Base-by-base conservation (phyloP, 192 early-diverging fungal genomes). In the Backusella tarrabulga region DNA sequence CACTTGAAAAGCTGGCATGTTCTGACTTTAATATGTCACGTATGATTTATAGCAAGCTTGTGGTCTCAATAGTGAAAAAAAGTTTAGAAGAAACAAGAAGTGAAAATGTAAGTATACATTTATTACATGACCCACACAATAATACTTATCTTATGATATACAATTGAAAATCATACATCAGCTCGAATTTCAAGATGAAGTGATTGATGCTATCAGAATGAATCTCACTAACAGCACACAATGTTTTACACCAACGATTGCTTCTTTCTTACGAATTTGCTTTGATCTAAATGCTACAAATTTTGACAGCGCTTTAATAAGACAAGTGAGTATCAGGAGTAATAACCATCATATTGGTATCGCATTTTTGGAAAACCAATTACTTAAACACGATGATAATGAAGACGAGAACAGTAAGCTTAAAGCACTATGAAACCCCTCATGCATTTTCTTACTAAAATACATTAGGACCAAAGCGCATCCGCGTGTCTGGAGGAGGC, bases 11-110 rank as follows among this genome's bases (percentile, higher is more conserved):
- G 0, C 78, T 95, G 9, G 89, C 87, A 4, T 72, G 81, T 42
- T 67, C 79, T 52, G 93, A 95, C 84, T 77, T 82, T 1, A 90
- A 92, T 32, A 86, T 93, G 29, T 83, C 90, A 29, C 87, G 87
- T 26, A 78, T 84, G 67, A 56, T 87, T 1, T 86, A 85, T 56
- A 79, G 83, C 14, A 80, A 71, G 4, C 32, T 89, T 15, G 79
- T 87, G 9, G 82, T 81, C 17, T 66, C 84, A 11, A 70, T 87
- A 32, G 71, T 83, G 40, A 76, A 63, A 4, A 63, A 63, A 8
- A 63, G 56, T 29, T 63, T 63, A 63, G 56, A 63, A 29, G 56
- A 71, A 12, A 78, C 79, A 34, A 75, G 68, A 34, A 78, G 79
- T 14, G 76, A 78, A 4, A 32, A 80, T 35, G 77, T 69, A 23